Evolutionary conservation across 2,329 filamentous ascomycete species (phyloP), one percentile per base, ranked within the genome.

Genomic region (Neonectria punicea): DNA sequence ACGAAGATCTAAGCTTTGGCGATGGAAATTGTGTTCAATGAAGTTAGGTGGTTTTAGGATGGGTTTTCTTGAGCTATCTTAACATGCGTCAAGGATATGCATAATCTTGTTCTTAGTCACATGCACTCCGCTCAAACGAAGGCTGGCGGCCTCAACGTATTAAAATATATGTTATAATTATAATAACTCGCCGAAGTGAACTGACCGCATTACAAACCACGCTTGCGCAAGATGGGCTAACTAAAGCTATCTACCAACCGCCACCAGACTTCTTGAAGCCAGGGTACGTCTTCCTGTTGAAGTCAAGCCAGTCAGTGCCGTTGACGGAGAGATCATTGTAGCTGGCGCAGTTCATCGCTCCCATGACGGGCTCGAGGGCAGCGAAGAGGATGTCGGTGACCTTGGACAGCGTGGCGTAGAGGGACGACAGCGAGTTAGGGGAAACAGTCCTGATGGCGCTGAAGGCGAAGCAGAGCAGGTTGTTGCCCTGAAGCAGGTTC

Each of bases 401-500:
- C 25, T 25, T 9, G 46, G 51, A 25, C 25, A 83, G 56, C 20
- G 77, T 75, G 1, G 69, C 66, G 54, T 82, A 79, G 5, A 84
- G 32, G 1, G 76, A 76, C 2, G 76, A 77, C 1, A 84, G 65
- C 0, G 82, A 69, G 71, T 84, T 83, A 1, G 84, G 84, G 1
- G 80, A 73, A 4, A 70, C 78, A 6, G 80, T 77, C 67, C 80
- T 73, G n/a, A 80, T 74, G 13, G 77, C 70, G 55, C 85, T 78
- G 34, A 78, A 70, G 13, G 74, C 67, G 55, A 78, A 78, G 65
- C 84, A 86, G 16, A 80, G 56, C 7, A 81, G 72, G 69, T 87
- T 85, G 74, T 86, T 84, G 14, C 81, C 82, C 59, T 86, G 65
- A 1, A 81, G 70, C 0, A 86, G 73, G 13, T 75, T 81, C 16